Percentiles rank a stretch among this genome's conserved stretches.
phyloP scores from a whole-genome alignment of 1,284 basidiomycete species.

The Bjerkandera adusta region DNA sequence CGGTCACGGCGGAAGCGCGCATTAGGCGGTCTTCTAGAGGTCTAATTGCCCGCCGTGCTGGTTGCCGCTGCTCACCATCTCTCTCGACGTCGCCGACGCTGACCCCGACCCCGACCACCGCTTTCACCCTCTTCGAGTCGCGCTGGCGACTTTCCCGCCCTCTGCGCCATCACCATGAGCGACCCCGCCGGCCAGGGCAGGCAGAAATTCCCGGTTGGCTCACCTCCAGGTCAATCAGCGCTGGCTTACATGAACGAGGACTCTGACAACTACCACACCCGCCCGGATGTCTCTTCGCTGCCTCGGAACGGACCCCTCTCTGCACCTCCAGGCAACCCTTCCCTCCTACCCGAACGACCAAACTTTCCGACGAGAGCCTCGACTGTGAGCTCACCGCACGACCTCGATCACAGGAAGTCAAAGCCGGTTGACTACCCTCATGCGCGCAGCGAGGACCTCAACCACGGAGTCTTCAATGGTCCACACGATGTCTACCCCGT shows the following conservation, averaged over 20 bases:
- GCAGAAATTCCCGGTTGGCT: slow-evolving; percentile 24
- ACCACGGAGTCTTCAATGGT: slow-evolving; percentile 41
- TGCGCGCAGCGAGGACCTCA: slow-evolving; percentile 70
- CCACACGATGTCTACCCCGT: slow-evolving; percentile 21
- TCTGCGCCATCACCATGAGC: slow-evolving; percentile 24
- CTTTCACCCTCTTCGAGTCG: background rate
- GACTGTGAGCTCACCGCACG: slow-evolving; percentile 50
- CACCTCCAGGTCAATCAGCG: slow-evolving; percentile 28
- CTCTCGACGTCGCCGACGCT: slow-evolving; percentile 13
- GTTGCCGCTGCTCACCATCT: slow-evolving; percentile 17
- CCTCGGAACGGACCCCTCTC: slow-evolving; percentile 22
- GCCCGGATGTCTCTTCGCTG: slow-evolving; percentile 19
- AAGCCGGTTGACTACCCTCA: slow-evolving; percentile 41
- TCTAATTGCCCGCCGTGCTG: slow-evolving; percentile 12
- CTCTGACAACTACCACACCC: slow-evolving; percentile 23
- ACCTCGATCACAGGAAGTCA: slow-evolving; percentile 48
- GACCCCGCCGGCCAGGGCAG: slow-evolving; percentile 25
- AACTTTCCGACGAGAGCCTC: slow-evolving; percentile 57
- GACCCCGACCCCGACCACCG: slow-evolving; percentile 2
- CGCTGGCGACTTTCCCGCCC: slow-evolving; percentile 18
- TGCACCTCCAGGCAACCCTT: slow-evolving; percentile 21
- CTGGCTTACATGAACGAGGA: slow-evolving; percentile 32
- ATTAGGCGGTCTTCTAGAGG: slow-evolving; percentile 4
- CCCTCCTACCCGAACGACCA: slow-evolving; percentile 47
- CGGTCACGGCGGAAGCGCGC: slow-evolving; percentile 9